Evolutionary conservation across 2,329 filamentous ascomycete species (phyloP).

Genomic region (Cercospora citrullina): DNA sequence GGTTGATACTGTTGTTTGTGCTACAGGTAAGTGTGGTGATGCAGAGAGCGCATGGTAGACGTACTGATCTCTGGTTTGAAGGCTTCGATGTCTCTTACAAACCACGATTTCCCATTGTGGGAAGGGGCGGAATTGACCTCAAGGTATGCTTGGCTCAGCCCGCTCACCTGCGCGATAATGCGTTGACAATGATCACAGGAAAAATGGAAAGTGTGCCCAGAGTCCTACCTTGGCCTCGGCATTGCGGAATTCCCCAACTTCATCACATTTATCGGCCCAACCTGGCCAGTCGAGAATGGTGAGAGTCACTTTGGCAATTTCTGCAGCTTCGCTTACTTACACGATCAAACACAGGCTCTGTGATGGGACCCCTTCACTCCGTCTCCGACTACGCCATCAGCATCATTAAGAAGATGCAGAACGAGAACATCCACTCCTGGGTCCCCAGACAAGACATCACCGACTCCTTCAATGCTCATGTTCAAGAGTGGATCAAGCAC

Average conservation of each 20-base stretch:
- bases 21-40: slow-evolving; percentile 33
- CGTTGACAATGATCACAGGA: slow-evolving; percentile 22
- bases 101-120: slow-evolving; percentile 48
- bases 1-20: slow-evolving; percentile 48
- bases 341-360: slow-evolving; percentile 49
- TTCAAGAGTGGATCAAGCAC: slow-evolving; percentile 50
- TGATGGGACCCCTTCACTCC: slow-evolving; percentile 44
- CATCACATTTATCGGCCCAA: slow-evolving; percentile 41
- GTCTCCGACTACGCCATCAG: slow-evolving; percentile 46
- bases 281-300: slow-evolving; percentile 48
- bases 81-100: slow-evolving; percentile 49
- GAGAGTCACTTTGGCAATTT: background rate
- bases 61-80: slow-evolving; percentile 15
- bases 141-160: slow-evolving; percentile 21
- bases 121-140: slow-evolving; percentile 44
- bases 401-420: slow-evolving; percentile 50
- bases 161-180: background rate
- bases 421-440: slow-evolving; percentile 47
- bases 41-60: no score
- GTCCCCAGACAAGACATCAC: slow-evolving; percentile 45
- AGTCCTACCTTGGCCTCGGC: slow-evolving; percentile 46
- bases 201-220: slow-evolving; percentile 42
- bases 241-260: slow-evolving; percentile 47
- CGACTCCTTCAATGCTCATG: slow-evolving; percentile 47
- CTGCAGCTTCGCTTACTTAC: background rate